Conservation (phyloP, 345 rosid species). For the Excoecaria agallocha region DNA sequence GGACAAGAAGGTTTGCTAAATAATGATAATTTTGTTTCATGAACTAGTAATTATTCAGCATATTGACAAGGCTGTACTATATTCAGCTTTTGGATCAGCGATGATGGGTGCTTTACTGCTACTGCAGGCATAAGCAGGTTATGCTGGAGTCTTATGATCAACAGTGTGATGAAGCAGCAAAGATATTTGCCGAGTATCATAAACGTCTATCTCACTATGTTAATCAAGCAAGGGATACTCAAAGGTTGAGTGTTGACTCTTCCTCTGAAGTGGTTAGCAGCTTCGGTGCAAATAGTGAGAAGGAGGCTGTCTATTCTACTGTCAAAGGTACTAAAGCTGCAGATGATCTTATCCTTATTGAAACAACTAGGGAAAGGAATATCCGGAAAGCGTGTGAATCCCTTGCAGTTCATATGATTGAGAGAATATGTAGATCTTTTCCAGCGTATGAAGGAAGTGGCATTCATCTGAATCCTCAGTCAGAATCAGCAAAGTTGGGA, state of each 20-base stretch:
- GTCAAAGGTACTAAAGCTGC: conserved; percentile 72
- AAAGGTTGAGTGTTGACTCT: conserved; percentile 52
- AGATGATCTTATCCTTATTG: conserved; percentile 83
- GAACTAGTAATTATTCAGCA: neutral
- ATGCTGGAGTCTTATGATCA: conserved; percentile 86
- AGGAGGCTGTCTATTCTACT: conserved; percentile 86
- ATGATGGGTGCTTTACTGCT: conserved; percentile 7
- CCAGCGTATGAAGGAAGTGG: conserved; percentile 95
- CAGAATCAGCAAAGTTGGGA: conserved; percentile 70
- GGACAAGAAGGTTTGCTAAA: neutral
- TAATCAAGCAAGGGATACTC: conserved; percentile 84
- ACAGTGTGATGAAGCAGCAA: conserved; percentile 90
- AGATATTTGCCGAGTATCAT: conserved; percentile 86
- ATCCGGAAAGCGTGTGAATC: conserved; percentile 82
- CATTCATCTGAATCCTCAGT: conserved; percentile 67
- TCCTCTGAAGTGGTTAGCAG: conserved; percentile 54
- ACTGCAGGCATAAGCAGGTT: conserved; percentile 76
- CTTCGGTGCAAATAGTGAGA: conserved; percentile 47
- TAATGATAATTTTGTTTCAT: neutral
- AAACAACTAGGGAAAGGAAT: conserved; percentile 70
- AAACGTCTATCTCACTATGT: conserved; percentile 67
- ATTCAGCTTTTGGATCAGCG: neutral
- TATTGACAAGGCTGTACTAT: conserved; percentile 4
- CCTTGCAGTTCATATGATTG: conserved; percentile 66
- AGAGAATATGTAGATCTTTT: conserved; percentile 63